phyloP scores from a whole-genome alignment of 2,329 filamentous ascomycete species.

The Penicillium sp. region DNA sequence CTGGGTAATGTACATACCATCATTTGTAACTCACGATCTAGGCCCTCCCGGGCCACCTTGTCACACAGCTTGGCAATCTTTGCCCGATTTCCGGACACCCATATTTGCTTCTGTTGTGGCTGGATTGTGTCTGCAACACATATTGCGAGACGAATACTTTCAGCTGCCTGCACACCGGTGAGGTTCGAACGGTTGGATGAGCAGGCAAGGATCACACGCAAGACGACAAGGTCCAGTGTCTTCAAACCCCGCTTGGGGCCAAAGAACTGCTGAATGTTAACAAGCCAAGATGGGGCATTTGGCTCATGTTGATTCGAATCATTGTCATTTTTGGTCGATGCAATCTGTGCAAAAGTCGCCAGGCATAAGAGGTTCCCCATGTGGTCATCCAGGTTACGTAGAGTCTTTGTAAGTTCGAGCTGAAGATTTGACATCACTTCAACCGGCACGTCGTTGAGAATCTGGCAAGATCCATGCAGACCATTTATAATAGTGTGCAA shows the following conservation, averaged over 20 bases:
- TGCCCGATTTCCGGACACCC: conserved; percentile 33
- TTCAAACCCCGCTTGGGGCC: conserved; percentile 39
- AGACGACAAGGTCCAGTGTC: conserved; percentile 42
- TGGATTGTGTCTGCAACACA: conserved; percentile 37
- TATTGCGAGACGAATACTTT: conserved; percentile 39
- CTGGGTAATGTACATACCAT: conserved; percentile 27
- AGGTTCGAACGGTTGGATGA: conserved; percentile 32
- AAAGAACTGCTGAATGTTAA: conserved; percentile 40
- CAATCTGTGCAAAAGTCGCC: conserved; percentile 40
- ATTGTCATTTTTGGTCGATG: conserved; percentile 16
- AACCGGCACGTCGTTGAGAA: conserved; percentile 31
- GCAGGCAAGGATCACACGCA: conserved; percentile 41
- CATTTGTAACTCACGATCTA: conserved; percentile 31
- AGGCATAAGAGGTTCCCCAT: conserved; percentile 43
- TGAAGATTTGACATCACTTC: conserved; percentile 40
- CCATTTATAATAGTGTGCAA: conserved; percentile 35
- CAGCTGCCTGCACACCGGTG: conserved; percentile 28
- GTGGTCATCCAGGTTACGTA: conserved; percentile 41
- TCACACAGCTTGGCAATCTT: conserved; percentile 41
- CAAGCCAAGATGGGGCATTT: conserved; percentile 31
- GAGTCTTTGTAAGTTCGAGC: conserved; percentile 35
- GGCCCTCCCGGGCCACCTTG: conserved; percentile 33
- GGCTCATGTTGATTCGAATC: conserved; percentile 15
- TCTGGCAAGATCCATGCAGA: conserved; percentile 26
- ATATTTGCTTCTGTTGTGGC: conserved; percentile 30